phyloP scores from a whole-genome alignment of 1,139 yeast genomes.

The Candida tropicalis region DNA sequence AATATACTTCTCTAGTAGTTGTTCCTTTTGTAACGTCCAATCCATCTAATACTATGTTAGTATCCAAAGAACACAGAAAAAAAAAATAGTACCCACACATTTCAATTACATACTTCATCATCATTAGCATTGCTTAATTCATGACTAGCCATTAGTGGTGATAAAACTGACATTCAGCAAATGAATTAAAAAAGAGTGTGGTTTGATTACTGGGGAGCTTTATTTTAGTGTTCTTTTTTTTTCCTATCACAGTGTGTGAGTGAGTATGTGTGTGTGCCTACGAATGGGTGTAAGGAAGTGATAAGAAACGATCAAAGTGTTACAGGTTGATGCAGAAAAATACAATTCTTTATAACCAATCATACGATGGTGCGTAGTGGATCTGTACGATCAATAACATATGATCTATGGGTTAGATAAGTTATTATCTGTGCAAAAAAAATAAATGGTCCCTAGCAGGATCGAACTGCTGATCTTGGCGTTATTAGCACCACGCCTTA shows the following conservation, averaged over 20 bases:
- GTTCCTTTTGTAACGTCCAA: constrained; percentile 24
- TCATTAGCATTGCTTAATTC: background rate
- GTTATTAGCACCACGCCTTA: constrained; percentile 90
- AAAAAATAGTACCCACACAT: background rate
- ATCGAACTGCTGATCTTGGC: constrained; percentile 86
- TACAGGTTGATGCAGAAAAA: no score
- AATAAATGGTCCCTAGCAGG: constrained; percentile 75
- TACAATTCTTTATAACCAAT: no score
- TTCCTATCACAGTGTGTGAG: background rate
- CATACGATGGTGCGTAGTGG: no score
- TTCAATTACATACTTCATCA: constrained; percentile 6
- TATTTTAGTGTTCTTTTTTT: no score
- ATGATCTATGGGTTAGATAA: no score
- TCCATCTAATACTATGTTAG: constrained; percentile 15
- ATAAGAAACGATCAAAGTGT: no score
- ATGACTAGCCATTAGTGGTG: background rate
- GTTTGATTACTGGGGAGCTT: no score
- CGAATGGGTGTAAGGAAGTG: no score
- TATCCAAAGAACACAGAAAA: background rate
- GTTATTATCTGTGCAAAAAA: constrained; percentile 1
- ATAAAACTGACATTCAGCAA: constrained; percentile 2
- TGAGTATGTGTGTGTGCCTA: no score
- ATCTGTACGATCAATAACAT: no score
- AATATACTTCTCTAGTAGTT: constrained; percentile 20
- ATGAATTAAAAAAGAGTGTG: background rate